A percentile compares a stretch with the other conserved stretches of the same genome.
Conservation (phyloP, 768 basidiomycete species). For the Lactarius quietus region DNA sequence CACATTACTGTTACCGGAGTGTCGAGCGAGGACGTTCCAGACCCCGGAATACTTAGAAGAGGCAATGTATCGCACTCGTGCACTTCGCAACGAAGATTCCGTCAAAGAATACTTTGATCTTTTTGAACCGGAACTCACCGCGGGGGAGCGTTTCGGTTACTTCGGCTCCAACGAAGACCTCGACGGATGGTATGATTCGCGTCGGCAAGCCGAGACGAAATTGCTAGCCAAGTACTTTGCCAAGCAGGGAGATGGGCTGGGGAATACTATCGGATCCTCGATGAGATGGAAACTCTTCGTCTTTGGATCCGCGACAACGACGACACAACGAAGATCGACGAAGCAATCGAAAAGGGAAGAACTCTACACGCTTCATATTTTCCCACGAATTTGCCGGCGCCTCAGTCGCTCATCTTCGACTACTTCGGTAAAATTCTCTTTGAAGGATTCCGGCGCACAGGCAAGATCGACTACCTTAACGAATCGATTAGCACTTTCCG, state of each 20-base stretch:
- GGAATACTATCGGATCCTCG: neutral
- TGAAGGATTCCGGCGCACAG: neutral
- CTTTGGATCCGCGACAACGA: neutral
- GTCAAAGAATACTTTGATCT: neutral
- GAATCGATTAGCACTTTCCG: neutral
- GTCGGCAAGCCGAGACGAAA: neutral
- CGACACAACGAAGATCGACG: too few species aligned
- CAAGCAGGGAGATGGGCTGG: too few species aligned
- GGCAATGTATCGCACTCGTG: neutral
- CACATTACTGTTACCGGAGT: neutral
- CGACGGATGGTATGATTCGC: neutral
- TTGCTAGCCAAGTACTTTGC: too few species aligned
- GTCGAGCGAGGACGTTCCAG: neutral
- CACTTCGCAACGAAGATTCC: neutral
- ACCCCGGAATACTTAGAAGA: neutral
- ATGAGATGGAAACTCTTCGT: too few species aligned
- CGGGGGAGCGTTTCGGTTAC: neutral
- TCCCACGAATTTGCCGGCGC: too few species aligned
- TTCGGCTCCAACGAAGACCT: neutral
- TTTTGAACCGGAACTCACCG: neutral
- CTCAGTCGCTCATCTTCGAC: too few species aligned
- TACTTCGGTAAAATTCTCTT: neutral
- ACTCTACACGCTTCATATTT: neutral
- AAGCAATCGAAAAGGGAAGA: too few species aligned
- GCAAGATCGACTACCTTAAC: neutral